Conservation (phyloP, 139 green algal genomes). For the Coelastrella sp. region DNA sequence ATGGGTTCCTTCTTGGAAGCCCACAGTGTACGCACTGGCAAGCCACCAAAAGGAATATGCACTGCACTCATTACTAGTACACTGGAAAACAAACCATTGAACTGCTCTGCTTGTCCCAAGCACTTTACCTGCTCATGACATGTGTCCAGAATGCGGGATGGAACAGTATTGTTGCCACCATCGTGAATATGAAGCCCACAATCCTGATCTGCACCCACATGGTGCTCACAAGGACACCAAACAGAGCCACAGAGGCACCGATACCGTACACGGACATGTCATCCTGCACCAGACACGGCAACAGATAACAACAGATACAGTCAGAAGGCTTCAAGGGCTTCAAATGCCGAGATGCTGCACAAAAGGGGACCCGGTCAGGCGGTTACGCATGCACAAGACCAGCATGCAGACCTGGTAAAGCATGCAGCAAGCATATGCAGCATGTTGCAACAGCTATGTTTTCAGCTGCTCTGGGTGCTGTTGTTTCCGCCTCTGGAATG, state of each 20-base stretch:
- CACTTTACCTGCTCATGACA: constrained; percentile 20
- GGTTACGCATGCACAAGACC: too few relatives aligned
- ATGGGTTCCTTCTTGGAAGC: too few relatives aligned
- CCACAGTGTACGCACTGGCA: too few relatives aligned
- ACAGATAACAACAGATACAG: not conserved
- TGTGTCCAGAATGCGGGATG: constrained; percentile 18
- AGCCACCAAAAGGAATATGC: too few relatives aligned
- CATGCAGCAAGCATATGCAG: too few relatives aligned
- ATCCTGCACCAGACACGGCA: not conserved
- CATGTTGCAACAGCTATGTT: not conserved
- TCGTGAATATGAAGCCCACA: not conserved
- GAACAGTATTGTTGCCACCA: not conserved
- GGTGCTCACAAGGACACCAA: constrained; percentile 32
- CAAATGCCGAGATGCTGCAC: not conserved
- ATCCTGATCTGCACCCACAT: constrained; percentile 32
- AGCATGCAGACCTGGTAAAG: too few relatives aligned
- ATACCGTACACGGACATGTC: constrained; percentile 21
- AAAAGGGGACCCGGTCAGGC: not conserved
- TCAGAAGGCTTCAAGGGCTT: not conserved
- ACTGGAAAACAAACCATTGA: too few relatives aligned
- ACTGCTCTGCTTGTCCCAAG: too few relatives aligned
- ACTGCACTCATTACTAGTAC: too few relatives aligned
- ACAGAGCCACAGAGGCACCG: constrained; percentile 31
- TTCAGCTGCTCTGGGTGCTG: not conserved
- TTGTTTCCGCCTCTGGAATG: not conserved